A percentile compares a stretch with the other conserved stretches of the same genome.
phyloP scores from a whole-genome alignment of 306 rosid genomes.

The Styphnolobium japonicum region DNA sequence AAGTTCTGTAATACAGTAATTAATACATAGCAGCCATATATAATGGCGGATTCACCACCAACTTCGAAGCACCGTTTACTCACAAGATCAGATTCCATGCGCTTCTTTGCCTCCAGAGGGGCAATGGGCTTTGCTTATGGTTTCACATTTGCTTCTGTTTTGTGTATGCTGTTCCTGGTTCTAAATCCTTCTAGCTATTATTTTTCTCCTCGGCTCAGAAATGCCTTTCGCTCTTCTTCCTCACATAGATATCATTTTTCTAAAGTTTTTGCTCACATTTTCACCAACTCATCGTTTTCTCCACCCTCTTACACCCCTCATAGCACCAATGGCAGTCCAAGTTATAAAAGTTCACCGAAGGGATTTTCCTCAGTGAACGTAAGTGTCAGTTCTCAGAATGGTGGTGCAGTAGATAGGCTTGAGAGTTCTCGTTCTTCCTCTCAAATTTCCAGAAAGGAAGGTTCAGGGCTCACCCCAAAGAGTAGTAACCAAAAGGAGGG shows the following conservation, averaged over 20 bases:
- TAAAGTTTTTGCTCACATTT: slow-evolving; percentile 35
- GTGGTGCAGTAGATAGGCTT: background rate
- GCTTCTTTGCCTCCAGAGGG: slow-evolving; percentile 49
- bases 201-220: slow-evolving; percentile 33
- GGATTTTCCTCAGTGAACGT: background rate
- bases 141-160: slow-evolving; percentile 54
- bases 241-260: slow-evolving; percentile 37
- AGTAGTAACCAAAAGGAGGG: background rate
- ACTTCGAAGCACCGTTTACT: slow-evolving; percentile 1
- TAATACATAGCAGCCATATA: background rate
- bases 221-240: slow-evolving; percentile 18
- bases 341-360: background rate
- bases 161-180: slow-evolving; percentile 17
- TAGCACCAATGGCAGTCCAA: background rate
- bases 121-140: slow-evolving; percentile 50
- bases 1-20: background rate
- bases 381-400: background rate
- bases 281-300: slow-evolving; percentile 33
- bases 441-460: slow-evolving; percentile 34
- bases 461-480: slow-evolving; percentile 6
- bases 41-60: slow-evolving; percentile 13
- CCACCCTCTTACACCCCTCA: background rate
- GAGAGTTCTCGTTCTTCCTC: background rate
- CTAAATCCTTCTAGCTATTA: background rate
- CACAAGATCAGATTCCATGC: slow-evolving; percentile 37